Evolutionary conservation across 805 yeast species (phyloP).

Genomic region (Metschnikowia bowlesiae): DNA sequence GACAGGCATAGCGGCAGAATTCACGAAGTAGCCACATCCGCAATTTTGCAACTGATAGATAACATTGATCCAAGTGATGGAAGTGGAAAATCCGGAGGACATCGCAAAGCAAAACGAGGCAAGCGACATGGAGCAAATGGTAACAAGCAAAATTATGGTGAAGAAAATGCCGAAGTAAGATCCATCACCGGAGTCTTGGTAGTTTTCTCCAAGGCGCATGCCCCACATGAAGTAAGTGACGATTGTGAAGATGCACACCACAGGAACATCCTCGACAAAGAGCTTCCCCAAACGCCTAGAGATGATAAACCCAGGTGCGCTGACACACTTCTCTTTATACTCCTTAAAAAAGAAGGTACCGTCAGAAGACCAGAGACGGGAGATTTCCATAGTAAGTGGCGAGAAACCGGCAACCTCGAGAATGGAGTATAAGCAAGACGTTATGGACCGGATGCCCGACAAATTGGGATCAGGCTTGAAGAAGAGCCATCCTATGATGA

Average conservation of each 20-base stretch:
- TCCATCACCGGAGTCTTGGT: constrained; percentile 11
- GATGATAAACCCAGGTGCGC: constrained; percentile 61
- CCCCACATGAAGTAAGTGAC: constrained; percentile 80
- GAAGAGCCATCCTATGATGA: constrained; percentile 74
- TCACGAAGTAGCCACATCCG: constrained; percentile 79
- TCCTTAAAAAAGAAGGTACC: constrained; percentile 48
- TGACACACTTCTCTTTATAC: constrained; percentile 62
- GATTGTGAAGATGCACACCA: constrained; percentile 53
- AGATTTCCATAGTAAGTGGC: constrained; percentile 37
- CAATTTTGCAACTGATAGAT: constrained; percentile 68
- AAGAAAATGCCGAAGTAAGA: constrained; percentile 56
- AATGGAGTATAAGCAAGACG: constrained; percentile 34
- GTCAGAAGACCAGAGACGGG: constrained; percentile 36
- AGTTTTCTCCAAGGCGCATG: constrained; percentile 33
- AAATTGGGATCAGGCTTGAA: constrained; percentile 55
- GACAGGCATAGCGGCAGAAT: constrained; percentile 70
- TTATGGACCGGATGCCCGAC: constrained; percentile 61
- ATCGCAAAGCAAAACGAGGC: constrained; percentile 53
- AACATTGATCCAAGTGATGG: constrained; percentile 57
- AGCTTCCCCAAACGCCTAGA: constrained; percentile 65
- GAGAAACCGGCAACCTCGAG: constrained; percentile 38
- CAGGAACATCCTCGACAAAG: constrained; percentile 63
- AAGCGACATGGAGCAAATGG: constrained; percentile 51
- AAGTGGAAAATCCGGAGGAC: constrained; percentile 56
- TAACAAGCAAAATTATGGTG: constrained; percentile 52